Evolutionary conservation across 2,329 filamentous ascomycete genomes (phyloP).

Genomic region (Cladosporium velox): DNA sequence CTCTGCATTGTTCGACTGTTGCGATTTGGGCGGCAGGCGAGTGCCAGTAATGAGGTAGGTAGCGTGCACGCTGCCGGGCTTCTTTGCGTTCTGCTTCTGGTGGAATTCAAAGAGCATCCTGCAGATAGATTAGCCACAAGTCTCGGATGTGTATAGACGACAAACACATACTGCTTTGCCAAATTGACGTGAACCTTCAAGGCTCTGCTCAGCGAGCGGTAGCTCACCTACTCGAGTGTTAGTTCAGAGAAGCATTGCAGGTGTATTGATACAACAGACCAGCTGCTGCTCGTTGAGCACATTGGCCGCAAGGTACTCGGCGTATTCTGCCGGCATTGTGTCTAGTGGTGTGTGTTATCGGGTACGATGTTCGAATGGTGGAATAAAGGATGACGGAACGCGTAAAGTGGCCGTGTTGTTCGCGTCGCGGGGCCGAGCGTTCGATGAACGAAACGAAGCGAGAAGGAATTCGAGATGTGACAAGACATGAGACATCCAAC

Average conservation of each 20-base stretch:
- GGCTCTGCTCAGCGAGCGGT: constrained; percentile 78
- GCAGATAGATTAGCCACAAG: neutral
- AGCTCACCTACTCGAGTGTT: constrained; percentile 68
- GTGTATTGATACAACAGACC: constrained; percentile 50
- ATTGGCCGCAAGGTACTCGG: constrained; percentile 71
- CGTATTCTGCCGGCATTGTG: constrained; percentile 57
- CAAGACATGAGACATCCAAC: neutral
- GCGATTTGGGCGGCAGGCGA: constrained; percentile 48
- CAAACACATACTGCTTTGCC: constrained; percentile 74
- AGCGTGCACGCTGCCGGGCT: constrained; percentile 74
- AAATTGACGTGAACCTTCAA: constrained; percentile 81
- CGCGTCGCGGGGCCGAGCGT: constrained; percentile 20
- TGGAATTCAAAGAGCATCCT: constrained; percentile 91
- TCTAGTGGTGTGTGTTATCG: neutral
- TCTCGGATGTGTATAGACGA: neutral
- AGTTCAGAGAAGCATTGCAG: neutral
- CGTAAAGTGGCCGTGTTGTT: constrained; percentile 25
- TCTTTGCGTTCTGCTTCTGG: constrained; percentile 72
- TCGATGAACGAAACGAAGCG: neutral
- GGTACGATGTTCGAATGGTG: neutral
- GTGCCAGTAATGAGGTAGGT: constrained; percentile 86
- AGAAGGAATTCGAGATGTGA: neutral
- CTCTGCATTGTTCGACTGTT: constrained; percentile 42
- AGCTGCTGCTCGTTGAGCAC: constrained; percentile 74
- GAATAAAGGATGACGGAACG: constrained; percentile 13